A percentile compares a stretch with the other conserved stretches of the same genome.
phyloP scores from a whole-genome alignment of 2,329 filamentous ascomycete species.

The Sarocladiaceae sp. region DNA sequence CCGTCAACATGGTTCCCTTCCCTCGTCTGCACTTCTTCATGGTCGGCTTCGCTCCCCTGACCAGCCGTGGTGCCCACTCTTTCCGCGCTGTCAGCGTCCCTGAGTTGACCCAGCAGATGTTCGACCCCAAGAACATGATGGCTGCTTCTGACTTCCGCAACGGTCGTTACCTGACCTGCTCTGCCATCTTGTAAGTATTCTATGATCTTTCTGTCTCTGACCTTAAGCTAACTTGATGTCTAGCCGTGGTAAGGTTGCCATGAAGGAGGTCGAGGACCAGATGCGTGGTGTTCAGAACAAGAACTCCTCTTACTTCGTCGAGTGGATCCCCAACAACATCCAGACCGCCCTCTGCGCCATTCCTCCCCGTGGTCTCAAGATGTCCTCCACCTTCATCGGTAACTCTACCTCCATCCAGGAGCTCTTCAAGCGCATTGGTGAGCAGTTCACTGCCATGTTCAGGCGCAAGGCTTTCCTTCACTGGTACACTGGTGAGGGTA shows the following conservation, averaged over 20 bases:
- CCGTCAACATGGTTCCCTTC: conserved; percentile 99
- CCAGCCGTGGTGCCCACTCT: conserved; percentile 76
- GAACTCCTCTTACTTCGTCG: conserved; percentile 99
- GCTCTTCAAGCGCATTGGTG: conserved; percentile 99
- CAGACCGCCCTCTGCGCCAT: conserved; percentile 99
- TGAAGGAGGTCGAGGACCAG: conserved; percentile 99
- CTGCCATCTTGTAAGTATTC: conserved; percentile 80
- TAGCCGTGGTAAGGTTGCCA: conserved; percentile 96
- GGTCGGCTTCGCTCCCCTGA: conserved; percentile 98
- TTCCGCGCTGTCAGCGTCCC: conserved; percentile 98
- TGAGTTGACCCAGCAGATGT: conserved; percentile 99
- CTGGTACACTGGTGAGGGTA: conserved; percentile 99
- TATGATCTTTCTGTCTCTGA: not conserved
- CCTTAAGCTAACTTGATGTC: conserved; percentile 14
- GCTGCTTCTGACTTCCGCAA: conserved; percentile 99
- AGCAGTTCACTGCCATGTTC: conserved; percentile 99
- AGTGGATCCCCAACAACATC: conserved; percentile 99
- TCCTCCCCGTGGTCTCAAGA: conserved; percentile 94
- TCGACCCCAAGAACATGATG: conserved; percentile 99
- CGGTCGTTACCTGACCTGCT: conserved; percentile 99
- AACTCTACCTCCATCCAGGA: conserved; percentile 99
- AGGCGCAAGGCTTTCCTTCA: conserved; percentile 99
- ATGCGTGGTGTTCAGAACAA: conserved; percentile 99
- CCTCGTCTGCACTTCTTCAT: conserved; percentile 99
- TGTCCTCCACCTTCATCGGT: conserved; percentile 98